Base-by-base conservation (phyloP, 2,329 filamentous ascomycete genomes). In the Zelopaecilomyces penicillatus region DNA sequence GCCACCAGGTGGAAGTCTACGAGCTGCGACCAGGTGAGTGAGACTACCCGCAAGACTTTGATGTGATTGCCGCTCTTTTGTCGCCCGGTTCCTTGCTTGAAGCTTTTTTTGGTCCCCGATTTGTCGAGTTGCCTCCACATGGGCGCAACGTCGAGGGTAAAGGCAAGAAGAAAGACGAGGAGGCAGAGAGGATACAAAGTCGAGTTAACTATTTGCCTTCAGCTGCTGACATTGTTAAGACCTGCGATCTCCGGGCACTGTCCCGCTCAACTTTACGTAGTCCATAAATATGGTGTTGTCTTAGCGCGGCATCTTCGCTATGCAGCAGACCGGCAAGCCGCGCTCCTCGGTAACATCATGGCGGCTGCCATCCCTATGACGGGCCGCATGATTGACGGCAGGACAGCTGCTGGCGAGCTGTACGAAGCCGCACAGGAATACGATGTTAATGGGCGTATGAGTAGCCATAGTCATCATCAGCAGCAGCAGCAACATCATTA, bases 241-340 rank as follows among this genome's bases (percentile, higher is more conserved):
- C 69, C 81, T 97, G 39, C 82, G 93, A 35, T 82, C 94, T 61
- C 82, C 85, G 3, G 76, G 80, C 3, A 95, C 87, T 1, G 81
- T 82, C 30, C 90, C 91, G 3, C 74, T 97, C 49, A 96, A 96
- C 66, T 96, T 96, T 60, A 95, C 90, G 49, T 95, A 89, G 64
- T 97, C 93, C n/a, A 98, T 98, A 71, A 98, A 98, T 60, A 70
- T 98, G 44, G 91, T 93, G 26, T 73, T 98, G 1, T 97, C 93
- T 0, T 90, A 97, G 62, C 82, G 93, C 47, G 93, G 93, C 30
- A 90, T 97, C 62, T 86, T 93, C 63, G 87, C 91, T 26, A 83
- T 98, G 66, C 77, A 78, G 42, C 72, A 85, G 54, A 80, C 86
- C 2, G 78, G 80, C 28, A 76, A 82, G 30, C 67, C 78, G 3